Conservation (phyloP, 2,329 filamentous ascomycete genomes). For the Hymenoscyphus infarciens region DNA sequence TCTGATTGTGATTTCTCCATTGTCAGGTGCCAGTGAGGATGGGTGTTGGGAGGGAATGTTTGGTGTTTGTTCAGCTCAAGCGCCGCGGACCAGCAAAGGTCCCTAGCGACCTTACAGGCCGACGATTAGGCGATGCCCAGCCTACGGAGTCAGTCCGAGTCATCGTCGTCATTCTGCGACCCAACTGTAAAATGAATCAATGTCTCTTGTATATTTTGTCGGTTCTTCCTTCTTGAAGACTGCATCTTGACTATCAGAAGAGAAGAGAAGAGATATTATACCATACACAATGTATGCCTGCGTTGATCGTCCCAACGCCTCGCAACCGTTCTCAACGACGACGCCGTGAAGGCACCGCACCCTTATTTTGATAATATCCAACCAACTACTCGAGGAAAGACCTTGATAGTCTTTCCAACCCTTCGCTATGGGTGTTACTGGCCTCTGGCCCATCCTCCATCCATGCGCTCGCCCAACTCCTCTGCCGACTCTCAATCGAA, state of each 20-base stretch:
- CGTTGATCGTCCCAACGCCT: neutral
- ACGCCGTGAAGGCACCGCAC: neutral
- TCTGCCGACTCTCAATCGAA: conserved; percentile 91
- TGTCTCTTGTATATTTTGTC: no score
- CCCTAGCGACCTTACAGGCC: no score
- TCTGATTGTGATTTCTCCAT: conserved; percentile 47
- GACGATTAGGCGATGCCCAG: no score
- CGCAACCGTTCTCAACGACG: neutral
- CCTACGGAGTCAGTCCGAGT: no score
- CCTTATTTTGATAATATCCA: neutral
- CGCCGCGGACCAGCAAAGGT: no score
- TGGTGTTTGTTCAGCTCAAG: neutral
- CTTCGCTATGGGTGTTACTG: conserved; percentile 85
- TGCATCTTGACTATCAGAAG: no score
- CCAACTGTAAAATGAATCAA: no score
- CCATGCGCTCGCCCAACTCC: conserved; percentile 95
- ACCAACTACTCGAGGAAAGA: neutral
- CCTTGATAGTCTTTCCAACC: neutral
- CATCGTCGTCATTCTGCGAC: no score
- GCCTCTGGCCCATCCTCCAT: conserved; percentile 93
- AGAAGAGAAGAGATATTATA: no score
- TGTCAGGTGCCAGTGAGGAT: neutral
- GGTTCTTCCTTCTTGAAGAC: no score
- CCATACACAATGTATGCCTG: neutral
- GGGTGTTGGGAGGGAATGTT: neutral